Evolutionary conservation across 441 rosid genomes (phyloP), one percentile per base, ranked within the genome.

Genomic region (Dalechampia spathulata): DNA sequence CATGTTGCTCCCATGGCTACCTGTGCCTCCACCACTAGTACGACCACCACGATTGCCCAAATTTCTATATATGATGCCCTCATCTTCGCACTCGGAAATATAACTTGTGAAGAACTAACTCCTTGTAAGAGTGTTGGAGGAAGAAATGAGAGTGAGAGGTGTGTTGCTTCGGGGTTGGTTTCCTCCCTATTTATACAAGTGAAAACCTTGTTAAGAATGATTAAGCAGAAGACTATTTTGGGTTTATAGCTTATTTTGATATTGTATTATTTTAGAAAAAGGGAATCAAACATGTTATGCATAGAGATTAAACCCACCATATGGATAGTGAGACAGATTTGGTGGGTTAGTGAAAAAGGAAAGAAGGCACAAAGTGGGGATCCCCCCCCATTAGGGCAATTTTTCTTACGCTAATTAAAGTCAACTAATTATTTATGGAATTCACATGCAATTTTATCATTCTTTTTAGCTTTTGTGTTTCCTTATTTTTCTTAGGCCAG

Each of bases 1-100:
- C 99, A 93, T 3, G 87, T 78, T 58, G 83, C 34, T 3, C 5
- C 61, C 65, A 56, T 55, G 36, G 80, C 55, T 1, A 68, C 59
- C 28, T 63, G 42, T 23, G 72, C 67, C 66, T 76, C 66, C 13
- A 61, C 77, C 50, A 82, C 46, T n/a, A 88, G 57, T 30, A 30
- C n/a, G 19, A 83, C 62, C 51, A 74, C 68, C 52, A 72, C 30
- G 2, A 76, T 40, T 21, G 67, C 66, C 53, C 68, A 69, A 7
- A 77, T 5, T 46, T 67, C 72, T 5, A 73, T 52, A 51, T 50
- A 57, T 27, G 80, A 53, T 17, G 65, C 42, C 82, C 73, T 82
- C 84, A 77, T 87, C 53, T 58, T 62, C 34, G 11, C 1, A 8
- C 34, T 3, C 6, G 52, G 16, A 52, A 14, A 21, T 3, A 15